A percentile compares a stretch with the other conserved stretches of the same genome.
Evolutionary conservation across 495 filamentous ascomycete species (phyloP).

Genomic region (Penicillium salamii): DNA sequence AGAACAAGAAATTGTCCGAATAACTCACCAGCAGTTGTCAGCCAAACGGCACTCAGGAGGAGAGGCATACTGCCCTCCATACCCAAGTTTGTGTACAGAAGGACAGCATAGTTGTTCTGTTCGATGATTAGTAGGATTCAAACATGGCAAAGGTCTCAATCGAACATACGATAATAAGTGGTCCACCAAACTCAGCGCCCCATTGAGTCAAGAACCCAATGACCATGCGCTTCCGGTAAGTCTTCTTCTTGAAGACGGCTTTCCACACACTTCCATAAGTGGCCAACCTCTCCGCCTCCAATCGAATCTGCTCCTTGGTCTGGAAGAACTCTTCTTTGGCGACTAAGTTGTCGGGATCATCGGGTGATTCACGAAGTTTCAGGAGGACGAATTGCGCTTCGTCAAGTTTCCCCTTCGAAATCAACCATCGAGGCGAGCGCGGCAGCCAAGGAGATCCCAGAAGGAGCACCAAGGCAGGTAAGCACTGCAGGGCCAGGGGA

Average conservation of each 20-base stretch:
- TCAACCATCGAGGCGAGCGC: slow-evolving; percentile 46
- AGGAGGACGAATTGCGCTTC: slow-evolving; percentile 35
- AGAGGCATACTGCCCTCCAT: slow-evolving; percentile 43
- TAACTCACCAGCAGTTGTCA: slow-evolving; percentile 39
- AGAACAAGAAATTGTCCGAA: neutral
- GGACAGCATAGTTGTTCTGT: slow-evolving; percentile 47
- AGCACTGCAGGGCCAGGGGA: slow-evolving; percentile 40
- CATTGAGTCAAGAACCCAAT: slow-evolving; percentile 42
- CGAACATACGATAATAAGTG: slow-evolving; percentile 33
- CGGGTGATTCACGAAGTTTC: slow-evolving; percentile 26
- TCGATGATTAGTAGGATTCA: slow-evolving; percentile 2
- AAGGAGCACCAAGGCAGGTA: slow-evolving; percentile 39
- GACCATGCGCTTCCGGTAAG: slow-evolving; percentile 43
- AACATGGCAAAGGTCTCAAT: no score
- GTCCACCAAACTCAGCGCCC: slow-evolving; percentile 38
- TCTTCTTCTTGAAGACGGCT: slow-evolving; percentile 36
- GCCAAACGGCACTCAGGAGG: slow-evolving; percentile 47
- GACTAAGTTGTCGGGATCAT: slow-evolving; percentile 30
- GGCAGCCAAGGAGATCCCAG: slow-evolving; percentile 39
- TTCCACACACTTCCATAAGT: slow-evolving; percentile 28
- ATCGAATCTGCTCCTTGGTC: slow-evolving; percentile 35
- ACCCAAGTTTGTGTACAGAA: slow-evolving; percentile 48
- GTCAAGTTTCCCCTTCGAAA: slow-evolving; percentile 35
- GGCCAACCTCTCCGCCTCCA: slow-evolving; percentile 31
- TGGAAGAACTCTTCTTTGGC: slow-evolving; percentile 40